These are phyloP conservation scores for Ustilago nuda DNA, from an alignment of 1,284 basidiomycete genomes.

Conservation along the genomic window DNA sequence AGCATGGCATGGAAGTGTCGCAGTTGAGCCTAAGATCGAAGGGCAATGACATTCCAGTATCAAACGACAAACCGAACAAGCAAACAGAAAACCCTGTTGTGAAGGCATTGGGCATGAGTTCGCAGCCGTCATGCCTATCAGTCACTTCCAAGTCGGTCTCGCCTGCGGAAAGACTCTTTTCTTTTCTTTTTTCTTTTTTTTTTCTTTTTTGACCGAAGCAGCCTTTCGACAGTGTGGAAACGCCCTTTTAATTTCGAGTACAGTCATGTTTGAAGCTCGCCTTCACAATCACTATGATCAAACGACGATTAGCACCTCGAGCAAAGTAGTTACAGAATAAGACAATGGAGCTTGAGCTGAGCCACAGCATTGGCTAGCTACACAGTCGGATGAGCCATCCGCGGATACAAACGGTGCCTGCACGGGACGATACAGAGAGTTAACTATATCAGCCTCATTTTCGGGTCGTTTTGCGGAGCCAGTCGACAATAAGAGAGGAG, in stretches of 20 bases:
- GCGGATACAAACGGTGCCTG: neutral
- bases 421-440: neutral
- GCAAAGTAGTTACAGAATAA: too few relatives aligned
- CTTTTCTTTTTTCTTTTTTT: too few relatives aligned
- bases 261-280: neutral
- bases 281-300: neutral
- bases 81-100: neutral
- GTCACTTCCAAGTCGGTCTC: neutral
- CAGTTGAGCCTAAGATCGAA: neutral
- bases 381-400: neutral
- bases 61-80: neutral
- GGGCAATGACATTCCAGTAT: neutral
- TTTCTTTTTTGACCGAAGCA: neutral
- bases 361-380: neutral
- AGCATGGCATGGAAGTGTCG: conserved; percentile 4
- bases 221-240: neutral
- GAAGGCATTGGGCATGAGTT: neutral
- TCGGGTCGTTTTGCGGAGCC: too few relatives aligned
- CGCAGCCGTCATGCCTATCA: conserved; percentile 2
- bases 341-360: too few relatives aligned
- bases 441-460: too few relatives aligned
- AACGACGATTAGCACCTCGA: neutral
- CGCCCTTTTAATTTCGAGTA: neutral
- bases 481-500: too few relatives aligned
- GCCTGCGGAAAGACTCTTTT: too few relatives aligned